A percentile compares a stretch with the other conserved stretches of the same genome.
phyloP scores from a whole-genome alignment of 23 red algal genomes.

The Gracilariopsis chorda region DNA sequence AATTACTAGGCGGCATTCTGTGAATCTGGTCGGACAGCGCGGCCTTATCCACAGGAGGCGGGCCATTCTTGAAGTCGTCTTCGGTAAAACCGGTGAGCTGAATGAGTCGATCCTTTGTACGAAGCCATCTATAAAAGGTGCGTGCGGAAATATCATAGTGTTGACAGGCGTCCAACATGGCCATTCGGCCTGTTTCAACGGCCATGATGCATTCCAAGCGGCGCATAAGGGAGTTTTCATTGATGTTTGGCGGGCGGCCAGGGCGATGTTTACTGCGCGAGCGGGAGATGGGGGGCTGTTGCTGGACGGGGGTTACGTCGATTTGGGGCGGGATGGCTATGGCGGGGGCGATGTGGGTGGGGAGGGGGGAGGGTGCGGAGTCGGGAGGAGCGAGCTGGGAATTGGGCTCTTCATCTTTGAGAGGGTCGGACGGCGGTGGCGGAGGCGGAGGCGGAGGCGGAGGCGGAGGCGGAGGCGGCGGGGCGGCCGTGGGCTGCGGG shows the following conservation, averaged over 20 bases:
- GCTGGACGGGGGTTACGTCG: background rate
- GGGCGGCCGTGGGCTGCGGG: too few species aligned
- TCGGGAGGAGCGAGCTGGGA: background rate
- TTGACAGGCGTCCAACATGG: slow-evolving; percentile 22
- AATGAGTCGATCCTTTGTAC: slow-evolving; percentile 39
- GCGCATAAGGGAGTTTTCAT: slow-evolving; percentile 65
- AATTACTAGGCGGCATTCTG: background rate
- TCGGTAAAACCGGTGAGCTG: slow-evolving; percentile 47
- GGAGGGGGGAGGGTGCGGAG: background rate
- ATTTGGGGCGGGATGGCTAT: background rate
- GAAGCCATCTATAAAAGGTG: slow-evolving; percentile 64
- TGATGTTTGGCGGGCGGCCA: slow-evolving; percentile 61
- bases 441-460: too few species aligned
- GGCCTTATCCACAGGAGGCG: background rate
- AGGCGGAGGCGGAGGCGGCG: too few species aligned
- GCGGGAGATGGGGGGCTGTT: background rate
- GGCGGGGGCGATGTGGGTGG: background rate
- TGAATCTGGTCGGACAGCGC: slow-evolving; percentile 12
- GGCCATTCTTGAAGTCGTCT: slow-evolving; percentile 31
- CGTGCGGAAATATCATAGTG: slow-evolving; percentile 57
- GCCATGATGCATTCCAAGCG: slow-evolving; percentile 58
- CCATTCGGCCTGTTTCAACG: slow-evolving; percentile 34
- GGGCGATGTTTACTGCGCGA: background rate
- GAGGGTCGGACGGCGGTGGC: background rate
- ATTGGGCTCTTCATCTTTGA: background rate